These are phyloP conservation scores for Kluyveromyces wickerhamii DNA, from an alignment of 805 yeast species.

Conservation along the genomic window DNA sequence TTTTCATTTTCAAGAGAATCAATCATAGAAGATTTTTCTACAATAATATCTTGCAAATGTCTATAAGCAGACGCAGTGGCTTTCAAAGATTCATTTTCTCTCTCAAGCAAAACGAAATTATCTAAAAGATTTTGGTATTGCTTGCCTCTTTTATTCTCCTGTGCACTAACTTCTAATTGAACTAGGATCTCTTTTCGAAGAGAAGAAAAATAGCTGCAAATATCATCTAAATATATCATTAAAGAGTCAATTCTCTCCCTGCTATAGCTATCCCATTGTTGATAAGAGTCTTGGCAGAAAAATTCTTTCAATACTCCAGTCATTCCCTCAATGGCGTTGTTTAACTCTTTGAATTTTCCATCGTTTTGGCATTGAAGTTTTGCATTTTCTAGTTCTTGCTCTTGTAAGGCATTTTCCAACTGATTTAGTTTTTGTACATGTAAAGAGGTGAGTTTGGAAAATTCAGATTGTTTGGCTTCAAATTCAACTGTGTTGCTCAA, in stretches of 20 bases:
- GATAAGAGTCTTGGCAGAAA: not conserved
- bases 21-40: slow-evolving; percentile 49
- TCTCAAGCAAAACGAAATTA: slow-evolving; percentile 73
- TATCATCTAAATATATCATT: slow-evolving; percentile 4
- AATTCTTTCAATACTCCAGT: slow-evolving; percentile 1
- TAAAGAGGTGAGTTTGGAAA: not conserved
- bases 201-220: not conserved
- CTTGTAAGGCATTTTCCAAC: not conserved
- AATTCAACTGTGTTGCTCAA: not conserved
- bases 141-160: not conserved
- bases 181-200: not conserved
- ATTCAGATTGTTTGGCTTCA: not conserved
- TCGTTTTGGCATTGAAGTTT: not conserved
- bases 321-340: slow-evolving; percentile 4
- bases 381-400: not conserved
- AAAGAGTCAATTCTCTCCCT: slow-evolving; percentile 2
- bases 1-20: slow-evolving; percentile 64
- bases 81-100: slow-evolving; percentile 58
- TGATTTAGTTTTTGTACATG: not conserved
- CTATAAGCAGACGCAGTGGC: slow-evolving; percentile 85
- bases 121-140: slow-evolving; percentile 38
- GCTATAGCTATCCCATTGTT: not conserved
- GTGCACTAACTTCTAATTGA: not conserved
- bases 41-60: slow-evolving; percentile 42
- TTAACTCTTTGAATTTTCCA: not conserved